phyloP scores from a whole-genome alignment of 2,329 filamentous ascomycete species.

The Gaeumannomyces sp. region DNA sequence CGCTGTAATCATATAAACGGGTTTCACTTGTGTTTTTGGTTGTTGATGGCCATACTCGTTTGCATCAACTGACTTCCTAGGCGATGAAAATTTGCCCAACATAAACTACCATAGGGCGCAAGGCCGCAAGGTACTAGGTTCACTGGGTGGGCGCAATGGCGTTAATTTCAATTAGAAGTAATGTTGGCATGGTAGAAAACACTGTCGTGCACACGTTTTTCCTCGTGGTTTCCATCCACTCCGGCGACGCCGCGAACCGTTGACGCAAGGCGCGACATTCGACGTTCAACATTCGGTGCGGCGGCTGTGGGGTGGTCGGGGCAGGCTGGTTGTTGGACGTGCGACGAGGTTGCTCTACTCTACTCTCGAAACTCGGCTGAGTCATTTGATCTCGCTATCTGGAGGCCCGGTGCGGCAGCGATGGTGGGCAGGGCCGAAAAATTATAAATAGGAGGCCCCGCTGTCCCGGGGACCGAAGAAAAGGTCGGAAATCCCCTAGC shows the following conservation, averaged over 20 bases:
- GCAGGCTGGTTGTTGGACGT: background rate
- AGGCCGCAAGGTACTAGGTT: too few relatives aligned
- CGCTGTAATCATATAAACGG: conserved; percentile 1
- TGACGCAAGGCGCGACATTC: too few relatives aligned
- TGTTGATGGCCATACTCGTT: background rate
- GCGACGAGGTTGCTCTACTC: background rate
- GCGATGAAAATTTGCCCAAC: too few relatives aligned
- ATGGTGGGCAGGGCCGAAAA: conserved; percentile 1
- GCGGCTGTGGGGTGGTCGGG: background rate
- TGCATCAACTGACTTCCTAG: too few relatives aligned
- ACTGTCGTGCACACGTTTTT: background rate
- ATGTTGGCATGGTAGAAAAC: too few relatives aligned
- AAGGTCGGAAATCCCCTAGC: background rate
- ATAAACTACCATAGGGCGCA: too few relatives aligned
- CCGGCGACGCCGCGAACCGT: too few relatives aligned
- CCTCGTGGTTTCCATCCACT: too few relatives aligned
- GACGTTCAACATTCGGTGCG: background rate
- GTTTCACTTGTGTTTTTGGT: background rate
- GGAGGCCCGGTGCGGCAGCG: too few relatives aligned
- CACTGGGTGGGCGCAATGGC: too few relatives aligned
- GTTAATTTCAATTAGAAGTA: too few relatives aligned
- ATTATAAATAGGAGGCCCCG: conserved; percentile 30
- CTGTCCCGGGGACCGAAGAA: conserved; percentile 12
- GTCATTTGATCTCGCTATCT: background rate
- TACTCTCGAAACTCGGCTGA: background rate